Evolutionary conservation across 257 asterid genomes (phyloP).

Genomic region (Jaltomata sinuosa): DNA sequence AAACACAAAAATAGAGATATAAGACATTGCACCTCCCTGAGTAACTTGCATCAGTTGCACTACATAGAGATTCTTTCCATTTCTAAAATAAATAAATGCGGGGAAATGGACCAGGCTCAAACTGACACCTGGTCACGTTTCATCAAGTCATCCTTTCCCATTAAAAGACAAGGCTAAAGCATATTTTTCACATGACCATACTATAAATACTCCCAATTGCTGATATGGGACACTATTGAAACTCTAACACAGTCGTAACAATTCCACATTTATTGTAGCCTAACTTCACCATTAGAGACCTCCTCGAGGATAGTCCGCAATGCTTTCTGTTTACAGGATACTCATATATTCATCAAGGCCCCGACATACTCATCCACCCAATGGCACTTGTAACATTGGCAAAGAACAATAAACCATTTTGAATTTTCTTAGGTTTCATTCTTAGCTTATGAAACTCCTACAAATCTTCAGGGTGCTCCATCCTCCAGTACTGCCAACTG

Average conservation of each 20-base stretch:
- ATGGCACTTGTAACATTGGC: background rate
- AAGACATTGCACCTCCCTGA: background rate
- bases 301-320: background rate
- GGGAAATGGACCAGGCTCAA: background rate
- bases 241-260: background rate
- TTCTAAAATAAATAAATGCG: background rate
- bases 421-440: background rate
- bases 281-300: background rate
- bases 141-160: background rate
- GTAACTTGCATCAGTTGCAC: background rate
- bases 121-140: background rate
- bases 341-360: background rate
- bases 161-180: background rate
- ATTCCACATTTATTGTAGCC: background rate
- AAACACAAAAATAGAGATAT: background rate
- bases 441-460: background rate
- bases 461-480: background rate
- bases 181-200: background rate
- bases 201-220: background rate
- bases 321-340: background rate
- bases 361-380: background rate
- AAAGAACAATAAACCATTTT: background rate
- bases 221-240: background rate
- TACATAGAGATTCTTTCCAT: background rate
- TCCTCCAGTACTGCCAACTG: background rate